Evolutionary conservation across 345 rosid species (phyloP).

Genomic region (Excoecaria agallocha): DNA sequence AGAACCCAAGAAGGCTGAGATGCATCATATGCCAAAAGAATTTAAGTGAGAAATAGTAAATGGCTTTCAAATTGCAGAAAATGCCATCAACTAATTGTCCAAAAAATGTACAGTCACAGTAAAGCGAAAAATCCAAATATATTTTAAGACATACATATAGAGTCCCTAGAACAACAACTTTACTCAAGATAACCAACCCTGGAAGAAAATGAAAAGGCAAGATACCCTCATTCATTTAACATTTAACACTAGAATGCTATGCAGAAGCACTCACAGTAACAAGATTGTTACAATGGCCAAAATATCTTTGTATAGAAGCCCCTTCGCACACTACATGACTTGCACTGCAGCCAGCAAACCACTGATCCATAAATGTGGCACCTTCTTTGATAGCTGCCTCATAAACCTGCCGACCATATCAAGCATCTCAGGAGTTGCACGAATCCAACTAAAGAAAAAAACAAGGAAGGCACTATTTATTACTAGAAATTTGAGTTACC

Average conservation of each 20-base stretch:
- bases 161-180: neutral
- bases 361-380: conserved; percentile 53
- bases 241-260: neutral
- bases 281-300: conserved; percentile 68
- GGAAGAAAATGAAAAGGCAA: conserved; percentile 1
- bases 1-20: conserved; percentile 84
- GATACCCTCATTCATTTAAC: neutral
- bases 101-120: neutral
- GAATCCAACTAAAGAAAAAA: neutral
- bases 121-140: neutral
- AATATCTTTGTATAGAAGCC: conserved; percentile 59
- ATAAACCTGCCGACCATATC: conserved; percentile 48
- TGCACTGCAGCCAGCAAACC: conserved; percentile 77
- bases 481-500: conserved; percentile 40
- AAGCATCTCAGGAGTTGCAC: conserved; percentile 21
- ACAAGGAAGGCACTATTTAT: neutral
- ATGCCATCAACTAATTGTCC: neutral
- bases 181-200: neutral
- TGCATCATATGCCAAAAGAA: conserved; percentile 20
- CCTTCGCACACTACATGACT: conserved; percentile 86
- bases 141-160: neutral
- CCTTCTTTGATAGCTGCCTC: conserved; percentile 65
- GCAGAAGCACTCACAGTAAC: conserved; percentile 69
- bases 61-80: neutral
- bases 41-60: conserved; percentile 1